A percentile compares a stretch with the other conserved stretches of the same genome.
Evolutionary conservation across 306 rosid genomes (phyloP).

Genomic region (Abrus pulchellus): DNA sequence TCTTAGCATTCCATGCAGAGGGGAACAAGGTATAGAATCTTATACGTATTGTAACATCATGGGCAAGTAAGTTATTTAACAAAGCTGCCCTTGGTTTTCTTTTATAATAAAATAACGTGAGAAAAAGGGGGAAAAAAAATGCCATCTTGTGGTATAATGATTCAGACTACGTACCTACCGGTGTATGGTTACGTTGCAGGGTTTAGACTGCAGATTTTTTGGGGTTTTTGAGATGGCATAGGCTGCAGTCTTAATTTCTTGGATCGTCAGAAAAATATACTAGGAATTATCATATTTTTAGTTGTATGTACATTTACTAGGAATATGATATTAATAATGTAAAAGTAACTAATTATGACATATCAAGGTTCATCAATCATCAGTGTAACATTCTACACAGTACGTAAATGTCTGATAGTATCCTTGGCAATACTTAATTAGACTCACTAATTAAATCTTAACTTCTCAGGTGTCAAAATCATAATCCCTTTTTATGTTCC

Average conservation of each 20-base stretch:
- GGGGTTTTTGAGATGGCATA: slow-evolving; percentile 4
- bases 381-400: too few species aligned
- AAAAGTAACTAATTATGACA: too few species aligned
- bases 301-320: too few species aligned
- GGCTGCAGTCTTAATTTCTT: slow-evolving; percentile 15
- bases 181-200: not conserved
- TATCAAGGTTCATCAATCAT: too few species aligned
- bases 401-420: too few species aligned
- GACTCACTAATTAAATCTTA: too few species aligned
- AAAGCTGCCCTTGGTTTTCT: slow-evolving; percentile 43
- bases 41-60: slow-evolving; percentile 51
- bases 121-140: not conserved
- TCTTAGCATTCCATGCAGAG: slow-evolving; percentile 47
- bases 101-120: slow-evolving; percentile 22
- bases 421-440: too few species aligned
- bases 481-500: too few species aligned
- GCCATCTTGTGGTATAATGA: slow-evolving; percentile 9
- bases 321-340: too few species aligned
- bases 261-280: not conserved
- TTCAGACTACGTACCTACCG: not conserved
- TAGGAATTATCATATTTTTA: not conserved
- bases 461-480: too few species aligned
- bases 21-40: slow-evolving; percentile 50
- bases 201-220: slow-evolving; percentile 1
- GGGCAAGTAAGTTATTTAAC: slow-evolving; percentile 47